phyloP scores from a whole-genome alignment of 352 stramenopile species.

The Elongisporangium undulatum region DNA sequence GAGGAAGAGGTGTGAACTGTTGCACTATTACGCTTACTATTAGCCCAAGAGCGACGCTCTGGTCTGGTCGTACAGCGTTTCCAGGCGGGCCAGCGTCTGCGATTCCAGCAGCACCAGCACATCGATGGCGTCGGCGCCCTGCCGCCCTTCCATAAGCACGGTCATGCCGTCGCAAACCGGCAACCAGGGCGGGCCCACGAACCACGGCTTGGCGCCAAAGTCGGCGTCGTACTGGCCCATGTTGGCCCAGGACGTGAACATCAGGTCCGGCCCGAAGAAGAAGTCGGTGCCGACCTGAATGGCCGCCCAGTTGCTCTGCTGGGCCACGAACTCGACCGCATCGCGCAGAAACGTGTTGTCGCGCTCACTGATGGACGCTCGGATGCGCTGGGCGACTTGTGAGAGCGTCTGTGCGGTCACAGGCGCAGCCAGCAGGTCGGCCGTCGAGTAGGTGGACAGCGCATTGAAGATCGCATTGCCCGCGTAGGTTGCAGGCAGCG shows the following conservation, averaged over 20 bases:
- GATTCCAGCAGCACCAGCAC: slow-evolving; percentile 38
- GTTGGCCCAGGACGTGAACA: slow-evolving; percentile 57
- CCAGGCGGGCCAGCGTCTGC: slow-evolving; percentile 28
- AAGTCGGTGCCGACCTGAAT: slow-evolving; percentile 42
- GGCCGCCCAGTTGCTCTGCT: slow-evolving; percentile 23
- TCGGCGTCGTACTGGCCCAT: slow-evolving; percentile 62
- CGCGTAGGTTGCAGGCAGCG: slow-evolving; percentile 35
- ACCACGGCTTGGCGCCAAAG: slow-evolving; percentile 36
- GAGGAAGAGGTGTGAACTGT: too few relatives aligned
- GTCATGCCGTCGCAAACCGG: slow-evolving; percentile 37
- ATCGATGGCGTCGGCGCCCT: slow-evolving; percentile 26
- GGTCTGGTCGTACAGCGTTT: slow-evolving; percentile 11
- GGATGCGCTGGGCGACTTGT: slow-evolving; percentile 28
- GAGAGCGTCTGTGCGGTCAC: slow-evolving; percentile 11
- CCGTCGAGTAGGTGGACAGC: slow-evolving; percentile 25
- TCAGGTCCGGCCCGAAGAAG: slow-evolving; percentile 42
- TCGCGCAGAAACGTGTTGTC: slow-evolving; percentile 41
- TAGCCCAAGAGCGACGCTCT: too few relatives aligned
- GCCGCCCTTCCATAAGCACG: slow-evolving; percentile 42
- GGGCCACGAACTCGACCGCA: slow-evolving; percentile 39
- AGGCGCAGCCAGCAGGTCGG: slow-evolving; percentile 14
- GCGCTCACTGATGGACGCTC: slow-evolving; percentile 33
- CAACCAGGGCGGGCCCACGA: slow-evolving; percentile 23
- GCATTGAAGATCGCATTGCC: slow-evolving; percentile 60
- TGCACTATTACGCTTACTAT: too few relatives aligned